Conservation (phyloP, 371 early-diverging fungal species). For the Actinomortierella wolfii region DNA sequence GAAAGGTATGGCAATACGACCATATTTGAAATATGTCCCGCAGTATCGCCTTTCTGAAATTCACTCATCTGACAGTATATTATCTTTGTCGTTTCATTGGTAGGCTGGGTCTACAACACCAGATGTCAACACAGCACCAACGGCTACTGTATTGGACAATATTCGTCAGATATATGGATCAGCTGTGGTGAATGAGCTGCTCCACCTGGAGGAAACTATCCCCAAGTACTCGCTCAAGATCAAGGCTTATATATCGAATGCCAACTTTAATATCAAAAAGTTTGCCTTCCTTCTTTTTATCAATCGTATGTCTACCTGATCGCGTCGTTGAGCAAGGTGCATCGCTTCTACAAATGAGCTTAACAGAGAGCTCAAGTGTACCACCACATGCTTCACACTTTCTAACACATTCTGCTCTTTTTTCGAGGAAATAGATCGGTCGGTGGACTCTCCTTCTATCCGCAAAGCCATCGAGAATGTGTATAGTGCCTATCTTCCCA, state of each 20-base stretch:
- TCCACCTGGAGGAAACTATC: slow-evolving; percentile 55
- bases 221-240: slow-evolving; percentile 57
- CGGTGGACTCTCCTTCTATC: slow-evolving; percentile 83
- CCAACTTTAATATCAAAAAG: slow-evolving; percentile 82
- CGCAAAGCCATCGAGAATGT: slow-evolving; percentile 82
- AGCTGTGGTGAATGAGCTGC: slow-evolving; percentile 72
- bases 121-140: slow-evolving; percentile 75
- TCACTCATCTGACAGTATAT: not conserved
- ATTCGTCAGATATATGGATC: slow-evolving; percentile 85
- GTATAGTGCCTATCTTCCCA: slow-evolving; percentile 83
- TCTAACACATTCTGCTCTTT: slow-evolving; percentile 2
- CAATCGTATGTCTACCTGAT: slow-evolving; percentile 89
- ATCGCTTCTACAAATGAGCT: too few relatives aligned
- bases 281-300: slow-evolving; percentile 89
- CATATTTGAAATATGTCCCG: not conserved
- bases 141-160: slow-evolving; percentile 67
- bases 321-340: not conserved
- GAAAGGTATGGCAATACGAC: slow-evolving; percentile 61
- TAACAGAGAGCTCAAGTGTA: too few relatives aligned
- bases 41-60: not conserved
- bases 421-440: slow-evolving; percentile 66
- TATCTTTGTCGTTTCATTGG: not conserved
- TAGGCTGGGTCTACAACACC: slow-evolving; percentile 69
- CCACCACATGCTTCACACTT: slow-evolving; percentile 9
- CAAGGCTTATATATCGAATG: slow-evolving; percentile 79